phyloP scores from a whole-genome alignment of 192 early-diverging fungal species.

The Coemansia biformis region DNA sequence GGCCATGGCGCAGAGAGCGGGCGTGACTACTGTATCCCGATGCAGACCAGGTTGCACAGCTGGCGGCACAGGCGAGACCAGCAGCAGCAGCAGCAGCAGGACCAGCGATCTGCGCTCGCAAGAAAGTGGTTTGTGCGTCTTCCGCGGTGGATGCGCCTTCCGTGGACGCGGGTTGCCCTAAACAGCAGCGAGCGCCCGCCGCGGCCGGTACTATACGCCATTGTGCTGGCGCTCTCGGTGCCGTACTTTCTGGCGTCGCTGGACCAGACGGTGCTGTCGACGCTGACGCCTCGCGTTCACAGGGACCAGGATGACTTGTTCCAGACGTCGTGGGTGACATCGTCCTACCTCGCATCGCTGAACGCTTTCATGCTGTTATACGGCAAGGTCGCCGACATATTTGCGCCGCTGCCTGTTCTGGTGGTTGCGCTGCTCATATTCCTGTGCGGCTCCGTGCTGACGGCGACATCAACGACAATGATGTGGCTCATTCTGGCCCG shows the following conservation, averaged over 20 bases:
- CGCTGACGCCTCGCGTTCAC: conserved; percentile 58
- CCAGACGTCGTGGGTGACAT: conserved; percentile 63
- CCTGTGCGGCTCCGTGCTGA: conserved; percentile 56
- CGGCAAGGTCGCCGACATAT: conserved; percentile 69
- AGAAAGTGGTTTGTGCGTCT: conserved; percentile 5
- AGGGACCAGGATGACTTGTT: conserved; percentile 54
- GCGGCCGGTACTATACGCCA: conserved; percentile 25
- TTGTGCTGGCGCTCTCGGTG: conserved; percentile 37
- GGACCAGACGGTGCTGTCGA: conserved; percentile 67
- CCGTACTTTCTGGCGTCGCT: conserved; percentile 59
- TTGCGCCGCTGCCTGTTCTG: conserved; percentile 52
- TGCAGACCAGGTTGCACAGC: no score
- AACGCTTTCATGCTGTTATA: conserved; percentile 61
- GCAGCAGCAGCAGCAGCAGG: neutral
- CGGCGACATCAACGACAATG: conserved; percentile 46
- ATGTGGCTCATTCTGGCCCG: conserved; percentile 50
- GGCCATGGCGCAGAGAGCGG: neutral
- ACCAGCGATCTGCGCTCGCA: neutral
- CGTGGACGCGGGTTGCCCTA: conserved; percentile 39
- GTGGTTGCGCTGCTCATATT: conserved; percentile 49
- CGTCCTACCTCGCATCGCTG: conserved; percentile 51
- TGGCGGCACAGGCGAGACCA: neutral
- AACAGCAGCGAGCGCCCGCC: conserved; percentile 32
- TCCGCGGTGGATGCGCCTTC: conserved; percentile 31
- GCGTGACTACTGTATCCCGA: no score